Percentiles rank a stretch among this genome's conserved stretches.
Conservation (phyloP, 2,329 filamentous ascomycete genomes). For the Venturia nashicola region DNA sequence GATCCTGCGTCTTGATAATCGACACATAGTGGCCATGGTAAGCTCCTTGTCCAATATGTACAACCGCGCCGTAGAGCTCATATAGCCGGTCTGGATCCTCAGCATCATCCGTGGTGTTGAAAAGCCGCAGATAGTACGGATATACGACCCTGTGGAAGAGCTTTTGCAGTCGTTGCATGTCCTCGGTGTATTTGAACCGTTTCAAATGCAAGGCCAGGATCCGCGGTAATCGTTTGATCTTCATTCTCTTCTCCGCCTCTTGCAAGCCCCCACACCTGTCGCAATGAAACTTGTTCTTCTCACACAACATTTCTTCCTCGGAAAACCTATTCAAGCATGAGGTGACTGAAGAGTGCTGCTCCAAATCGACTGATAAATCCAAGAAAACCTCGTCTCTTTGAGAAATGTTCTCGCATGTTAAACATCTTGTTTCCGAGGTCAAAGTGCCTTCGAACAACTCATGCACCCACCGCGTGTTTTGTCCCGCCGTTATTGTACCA, state of each 20-base stretch:
- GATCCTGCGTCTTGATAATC: constrained; percentile 93
- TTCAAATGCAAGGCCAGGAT: constrained; percentile 89
- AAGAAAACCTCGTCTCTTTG: constrained; percentile 93
- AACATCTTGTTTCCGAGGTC: constrained; percentile 89
- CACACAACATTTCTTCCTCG: constrained; percentile 95
- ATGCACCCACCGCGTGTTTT: constrained; percentile 67
- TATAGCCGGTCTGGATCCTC: constrained; percentile 89
- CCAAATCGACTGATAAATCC: constrained; percentile 89
- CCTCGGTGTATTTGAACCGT: constrained; percentile 96
- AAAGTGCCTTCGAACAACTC: constrained; percentile 91
- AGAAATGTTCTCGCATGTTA: constrained; percentile 92
- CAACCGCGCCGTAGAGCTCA: constrained; percentile 91
- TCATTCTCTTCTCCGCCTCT: constrained; percentile 98
- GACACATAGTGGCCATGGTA: constrained; percentile 97
- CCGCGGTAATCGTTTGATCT: constrained; percentile 87
- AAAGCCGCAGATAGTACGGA: constrained; percentile 88
- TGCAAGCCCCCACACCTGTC: constrained; percentile 93
- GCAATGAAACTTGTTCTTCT: constrained; percentile 97
- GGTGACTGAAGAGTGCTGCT: constrained; percentile 91
- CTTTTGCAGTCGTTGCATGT: constrained; percentile 86
- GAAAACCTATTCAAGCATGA: constrained; percentile 94
- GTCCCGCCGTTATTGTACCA: constrained; percentile 2
- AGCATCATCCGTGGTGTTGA: constrained; percentile 94
- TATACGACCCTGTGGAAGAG: constrained; percentile 95
- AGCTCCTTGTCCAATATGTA: constrained; percentile 92